Conservation (phyloP, 2,329 filamentous ascomycete species). For the Trichoderma atroviride region DNA sequence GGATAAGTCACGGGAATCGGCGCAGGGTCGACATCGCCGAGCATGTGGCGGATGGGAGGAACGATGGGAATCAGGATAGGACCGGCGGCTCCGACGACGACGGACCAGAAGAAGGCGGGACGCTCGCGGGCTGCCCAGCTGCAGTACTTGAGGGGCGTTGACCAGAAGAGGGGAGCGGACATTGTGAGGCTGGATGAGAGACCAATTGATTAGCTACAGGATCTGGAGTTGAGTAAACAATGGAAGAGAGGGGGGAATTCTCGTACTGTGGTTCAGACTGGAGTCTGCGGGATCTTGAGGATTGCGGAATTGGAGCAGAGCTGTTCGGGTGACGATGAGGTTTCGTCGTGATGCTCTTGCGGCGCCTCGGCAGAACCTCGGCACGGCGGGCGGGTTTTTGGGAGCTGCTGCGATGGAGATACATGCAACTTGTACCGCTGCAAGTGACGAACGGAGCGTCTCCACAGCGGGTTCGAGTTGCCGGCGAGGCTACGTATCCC, state of each 20-base stretch:
- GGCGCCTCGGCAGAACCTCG: constrained; percentile 8
- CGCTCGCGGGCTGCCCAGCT: constrained; percentile 86
- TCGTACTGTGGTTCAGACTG: constrained; percentile 6
- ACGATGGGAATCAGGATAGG: constrained; percentile 71
- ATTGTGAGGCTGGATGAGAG: constrained; percentile 47
- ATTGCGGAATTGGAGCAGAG: background rate
- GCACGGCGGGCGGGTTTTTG: background rate
- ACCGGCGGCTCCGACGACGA: constrained; percentile 71
- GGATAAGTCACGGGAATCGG: constrained; percentile 89
- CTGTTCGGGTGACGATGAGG: constrained; percentile 6
- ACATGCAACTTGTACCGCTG: background rate
- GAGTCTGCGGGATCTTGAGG: background rate
- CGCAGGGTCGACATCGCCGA: constrained; percentile 74
- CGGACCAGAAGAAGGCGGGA: constrained; percentile 88
- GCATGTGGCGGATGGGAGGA: constrained; percentile 69
- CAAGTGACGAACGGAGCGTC: constrained; percentile 16
- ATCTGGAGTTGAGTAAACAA: background rate
- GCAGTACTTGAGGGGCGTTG: constrained; percentile 78
- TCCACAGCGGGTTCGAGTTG: constrained; percentile 15
- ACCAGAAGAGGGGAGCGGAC: constrained; percentile 79
- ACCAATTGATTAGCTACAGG: background rate
- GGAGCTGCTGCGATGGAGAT: background rate
- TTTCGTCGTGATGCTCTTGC: background rate
- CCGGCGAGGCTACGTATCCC: constrained; percentile 44
- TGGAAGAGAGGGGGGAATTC: background rate